Evolutionary conservation across 2,329 filamentous ascomycete genomes (phyloP).

Genomic region (Conoideocrella luteorostrata): DNA sequence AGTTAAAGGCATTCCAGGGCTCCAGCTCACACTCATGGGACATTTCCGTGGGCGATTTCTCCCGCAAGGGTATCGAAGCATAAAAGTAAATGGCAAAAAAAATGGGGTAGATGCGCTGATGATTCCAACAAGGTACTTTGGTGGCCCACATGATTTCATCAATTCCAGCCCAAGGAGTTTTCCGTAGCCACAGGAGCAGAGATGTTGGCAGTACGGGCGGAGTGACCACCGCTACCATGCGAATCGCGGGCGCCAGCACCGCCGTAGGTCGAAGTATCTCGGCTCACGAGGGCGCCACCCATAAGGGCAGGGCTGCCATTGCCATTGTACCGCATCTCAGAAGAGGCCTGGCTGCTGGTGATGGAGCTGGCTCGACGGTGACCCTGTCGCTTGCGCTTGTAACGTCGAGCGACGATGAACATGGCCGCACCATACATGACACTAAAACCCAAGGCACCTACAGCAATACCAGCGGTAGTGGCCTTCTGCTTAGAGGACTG

Average conservation of each 20-base stretch:
- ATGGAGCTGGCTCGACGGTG: constrained; percentile 75
- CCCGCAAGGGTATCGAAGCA: constrained; percentile 27
- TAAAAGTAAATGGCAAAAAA: constrained; percentile 16
- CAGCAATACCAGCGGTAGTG: constrained; percentile 63
- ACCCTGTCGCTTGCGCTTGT: constrained; percentile 76
- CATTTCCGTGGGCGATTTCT: constrained; percentile 13
- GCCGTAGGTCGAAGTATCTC: constrained; percentile 50
- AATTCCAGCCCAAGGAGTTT: constrained; percentile 96
- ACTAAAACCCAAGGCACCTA: constrained; percentile 71
- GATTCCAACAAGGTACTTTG: not conserved
- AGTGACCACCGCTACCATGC: constrained; percentile 59
- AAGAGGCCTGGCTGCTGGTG: constrained; percentile 38
- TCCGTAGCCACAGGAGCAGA: constrained; percentile 86
- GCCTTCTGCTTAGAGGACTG: constrained; percentile 54
- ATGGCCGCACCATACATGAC: constrained; percentile 89
- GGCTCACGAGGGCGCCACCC: constrained; percentile 60
- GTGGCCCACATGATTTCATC: constrained; percentile 12
- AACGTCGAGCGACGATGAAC: constrained; percentile 86
- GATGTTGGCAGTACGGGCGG: constrained; percentile 59
- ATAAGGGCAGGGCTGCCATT: constrained; percentile 56
- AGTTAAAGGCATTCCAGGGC: not conserved
- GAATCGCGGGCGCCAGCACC: constrained; percentile 46
- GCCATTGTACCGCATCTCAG: constrained; percentile 46
- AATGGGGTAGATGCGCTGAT: constrained; percentile 13
- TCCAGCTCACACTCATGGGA: constrained; percentile 2